Evolutionary conservation across 768 basidiomycete species (phyloP).

Genomic region (Pholiota microspora): DNA sequence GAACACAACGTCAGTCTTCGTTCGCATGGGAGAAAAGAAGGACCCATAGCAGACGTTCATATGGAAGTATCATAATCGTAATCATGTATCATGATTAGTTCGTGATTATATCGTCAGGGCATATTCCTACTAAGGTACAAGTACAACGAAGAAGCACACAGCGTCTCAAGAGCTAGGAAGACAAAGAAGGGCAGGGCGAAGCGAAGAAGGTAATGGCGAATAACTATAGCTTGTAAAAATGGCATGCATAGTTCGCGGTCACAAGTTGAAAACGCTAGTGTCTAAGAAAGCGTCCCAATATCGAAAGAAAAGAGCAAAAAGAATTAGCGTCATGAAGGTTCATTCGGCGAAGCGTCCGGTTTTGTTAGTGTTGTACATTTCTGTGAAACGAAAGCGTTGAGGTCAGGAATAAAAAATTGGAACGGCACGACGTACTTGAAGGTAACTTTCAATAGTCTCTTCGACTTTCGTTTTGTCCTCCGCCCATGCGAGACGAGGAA

Average conservation of each 20-base stretch:
- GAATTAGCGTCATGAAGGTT: not conserved
- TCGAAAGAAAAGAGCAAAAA: not conserved
- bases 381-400: not conserved
- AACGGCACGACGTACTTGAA: not conserved
- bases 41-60: not conserved
- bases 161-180: not conserved
- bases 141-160: not conserved
- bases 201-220: not conserved
- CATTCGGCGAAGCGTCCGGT: not conserved
- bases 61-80: not conserved
- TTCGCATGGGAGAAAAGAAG: not conserved
- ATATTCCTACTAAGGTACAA: not conserved
- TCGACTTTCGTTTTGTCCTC: conserved; percentile 24
- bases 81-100: not conserved
- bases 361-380: not conserved
- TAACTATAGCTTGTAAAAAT: not conserved
- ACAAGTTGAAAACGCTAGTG: not conserved
- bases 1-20: too few relatives aligned
- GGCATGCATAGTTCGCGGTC: not conserved
- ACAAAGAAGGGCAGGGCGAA: not conserved
- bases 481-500: conserved; percentile 23
- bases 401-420: not conserved
- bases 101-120: not conserved
- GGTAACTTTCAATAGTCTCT: conserved; percentile 16
- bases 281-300: not conserved